Evolutionary conservation across 2,329 filamentous ascomycete species (phyloP).

Genomic region (Penicillium sclerotigenum): DNA sequence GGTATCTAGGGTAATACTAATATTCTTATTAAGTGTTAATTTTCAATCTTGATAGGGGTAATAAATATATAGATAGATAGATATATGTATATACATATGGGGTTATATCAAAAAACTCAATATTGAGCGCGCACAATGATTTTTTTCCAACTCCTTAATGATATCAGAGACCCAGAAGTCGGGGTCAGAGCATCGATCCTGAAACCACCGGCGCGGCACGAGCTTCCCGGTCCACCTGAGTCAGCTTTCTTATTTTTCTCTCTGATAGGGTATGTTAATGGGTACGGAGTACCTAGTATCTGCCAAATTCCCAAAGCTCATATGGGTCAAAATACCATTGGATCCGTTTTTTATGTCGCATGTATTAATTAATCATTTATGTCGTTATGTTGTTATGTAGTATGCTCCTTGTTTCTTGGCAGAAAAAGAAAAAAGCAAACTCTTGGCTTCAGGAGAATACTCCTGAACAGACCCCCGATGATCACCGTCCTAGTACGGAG

Average conservation of each 20-base stretch:
- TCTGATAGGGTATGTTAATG: too few species aligned
- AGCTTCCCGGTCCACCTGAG: slow-evolving; percentile 21
- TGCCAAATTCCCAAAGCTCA: neutral
- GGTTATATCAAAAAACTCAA: neutral
- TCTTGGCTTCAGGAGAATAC: slow-evolving; percentile 5
- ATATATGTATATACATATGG: neutral
- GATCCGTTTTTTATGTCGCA: neutral
- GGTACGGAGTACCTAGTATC: neutral
- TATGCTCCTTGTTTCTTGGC: slow-evolving; percentile 7
- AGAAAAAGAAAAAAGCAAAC: neutral
- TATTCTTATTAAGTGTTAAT: neutral
- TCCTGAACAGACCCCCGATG: slow-evolving; percentile 8
- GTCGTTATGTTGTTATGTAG: too few species aligned
- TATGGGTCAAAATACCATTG: neutral
- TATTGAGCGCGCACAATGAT: neutral
- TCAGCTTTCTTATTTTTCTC: slow-evolving; percentile 3
- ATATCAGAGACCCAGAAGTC: slow-evolving; percentile 5
- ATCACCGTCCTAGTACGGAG: slow-evolving; percentile 1
- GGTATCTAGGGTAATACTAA: too few species aligned
- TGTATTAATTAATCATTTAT: neutral
- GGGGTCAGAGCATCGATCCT: slow-evolving; percentile 27
- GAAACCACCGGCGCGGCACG: slow-evolving; percentile 31
- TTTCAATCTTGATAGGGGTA: neutral
- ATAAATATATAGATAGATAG: neutral
- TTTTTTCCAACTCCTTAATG: neutral